phyloP scores from a whole-genome alignment of 371 early-diverging fungal genomes.

The Nosema muscidifuracis region DNA sequence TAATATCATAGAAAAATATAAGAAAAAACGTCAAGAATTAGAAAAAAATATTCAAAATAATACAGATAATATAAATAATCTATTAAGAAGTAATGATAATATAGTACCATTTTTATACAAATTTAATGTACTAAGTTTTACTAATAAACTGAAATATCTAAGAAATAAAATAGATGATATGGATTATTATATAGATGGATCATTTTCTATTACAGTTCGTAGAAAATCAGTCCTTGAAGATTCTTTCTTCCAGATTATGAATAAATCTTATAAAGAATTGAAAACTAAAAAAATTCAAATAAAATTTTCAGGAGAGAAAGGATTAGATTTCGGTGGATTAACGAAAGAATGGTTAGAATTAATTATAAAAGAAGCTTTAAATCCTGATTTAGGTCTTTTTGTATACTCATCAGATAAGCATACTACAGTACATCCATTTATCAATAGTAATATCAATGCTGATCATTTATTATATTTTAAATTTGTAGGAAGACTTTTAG shows the following conservation, averaged over 20 bases:
- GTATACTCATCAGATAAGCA: constrained; percentile 79
- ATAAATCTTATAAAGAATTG: constrained; percentile 30
- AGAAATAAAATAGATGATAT: background rate
- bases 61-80: background rate
- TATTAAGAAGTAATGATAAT: background rate
- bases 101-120: background rate
- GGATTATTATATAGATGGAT: background rate
- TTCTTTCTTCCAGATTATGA: constrained; percentile 53
- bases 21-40: background rate
- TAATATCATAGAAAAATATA: background rate
- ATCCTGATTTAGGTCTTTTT: constrained; percentile 93
- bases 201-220: constrained; percentile 20
- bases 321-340: constrained; percentile 93
- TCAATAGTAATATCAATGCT: constrained; percentile 79
- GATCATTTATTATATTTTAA: constrained; percentile 90
- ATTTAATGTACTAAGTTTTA: constrained; percentile 11
- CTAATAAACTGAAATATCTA: background rate
- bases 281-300: constrained; percentile 72
- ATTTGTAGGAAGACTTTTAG: constrained; percentile 93
- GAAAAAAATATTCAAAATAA: too few species aligned
- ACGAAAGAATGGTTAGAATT: constrained; percentile 95
- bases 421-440: constrained; percentile 88
- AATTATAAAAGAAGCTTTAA: constrained; percentile 87
- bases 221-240: constrained; percentile 41
- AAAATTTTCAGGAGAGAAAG: constrained; percentile 87